Base-by-base conservation (phyloP, 1,284 basidiomycete species). In the Cerioporus squamosus region DNA sequence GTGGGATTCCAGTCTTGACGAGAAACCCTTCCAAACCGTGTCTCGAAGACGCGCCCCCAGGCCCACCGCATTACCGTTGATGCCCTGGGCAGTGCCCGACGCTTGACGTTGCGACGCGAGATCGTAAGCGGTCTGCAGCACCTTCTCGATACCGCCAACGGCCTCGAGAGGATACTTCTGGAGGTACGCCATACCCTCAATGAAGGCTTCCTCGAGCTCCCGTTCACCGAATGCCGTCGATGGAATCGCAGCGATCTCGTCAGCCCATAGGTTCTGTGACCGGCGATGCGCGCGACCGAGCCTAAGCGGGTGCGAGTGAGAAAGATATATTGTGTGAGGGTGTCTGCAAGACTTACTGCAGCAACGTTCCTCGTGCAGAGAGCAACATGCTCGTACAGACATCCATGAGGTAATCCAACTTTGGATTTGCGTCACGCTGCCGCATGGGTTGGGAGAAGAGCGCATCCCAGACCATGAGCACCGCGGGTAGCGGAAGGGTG, bases 11-110 rank as follows among this genome's bases (percentile, higher is more conserved):
- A 60, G 29, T 9, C 59, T 50, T 10, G 65, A 29, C 20, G 81
- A 81, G 53, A 88, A 83, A 2, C 86, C 86, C 63, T 79, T 84
- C 89, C 89, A 91, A 67, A 91, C 79, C 0, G 80, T 82, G n/a
- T 80, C 79, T 53, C 78, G 81, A 8, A 90, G 70, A 23, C 85
- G 82, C 31, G 79, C 77, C 6, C 84, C 83, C 1, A 91, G 70
- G 22, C 80, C 80, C 2, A 74, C 68, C 5, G 44, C 53, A n/a
- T 54, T 23, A 22, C 72, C 75, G 10, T 70, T 72, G 0, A 68
- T 65, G 53, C 75, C 74, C 3, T 66, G 61, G 6, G 51, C 47
- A 29, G 48, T 48, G 10, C 67, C 59, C 44, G 79, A 76, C 49
- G 79, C 73, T 51, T 79, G 74, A 7, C 86, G 79, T 62, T 81